These are phyloP conservation scores for Pterocarpus macrocarpus DNA, from an alignment of 306 rosid species.

Conservation along the genomic window DNA sequence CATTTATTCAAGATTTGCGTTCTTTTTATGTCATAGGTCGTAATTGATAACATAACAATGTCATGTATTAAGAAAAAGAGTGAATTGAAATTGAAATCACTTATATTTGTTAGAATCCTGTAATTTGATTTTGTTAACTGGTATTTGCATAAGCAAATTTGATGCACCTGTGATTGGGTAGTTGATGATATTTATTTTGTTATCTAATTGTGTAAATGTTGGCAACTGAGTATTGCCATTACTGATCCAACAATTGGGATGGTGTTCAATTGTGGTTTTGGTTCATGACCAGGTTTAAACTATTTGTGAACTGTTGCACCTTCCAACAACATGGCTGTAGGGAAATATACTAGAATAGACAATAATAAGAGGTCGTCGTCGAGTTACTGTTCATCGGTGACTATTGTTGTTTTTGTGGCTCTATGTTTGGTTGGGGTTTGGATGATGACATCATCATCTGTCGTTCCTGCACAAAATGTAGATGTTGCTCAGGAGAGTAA, in stretches of 20 bases:
- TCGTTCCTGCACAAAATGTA: conserved; percentile 76
- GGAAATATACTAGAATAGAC: conserved; percentile 78
- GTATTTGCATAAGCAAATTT: conserved; percentile 1
- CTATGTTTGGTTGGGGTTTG: conserved; percentile 90
- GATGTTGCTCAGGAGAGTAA: conserved; percentile 70
- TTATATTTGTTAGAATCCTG: background rate
- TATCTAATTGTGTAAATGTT: background rate
- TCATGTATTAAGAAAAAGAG: conserved; percentile 13
- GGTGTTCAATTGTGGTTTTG: conserved; percentile 38
- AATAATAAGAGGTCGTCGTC: conserved; percentile 62
- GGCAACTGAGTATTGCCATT: conserved; percentile 14
- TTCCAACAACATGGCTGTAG: conserved; percentile 69
- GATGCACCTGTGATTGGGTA: background rate
- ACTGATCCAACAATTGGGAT: conserved; percentile 27
- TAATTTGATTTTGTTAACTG: conserved; percentile 28
- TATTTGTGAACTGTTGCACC: conserved; percentile 26
- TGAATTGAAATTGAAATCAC: conserved; percentile 12
- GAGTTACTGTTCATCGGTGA: conserved; percentile 83
- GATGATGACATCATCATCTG: conserved; percentile 95
- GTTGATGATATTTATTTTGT: conserved; percentile 11
- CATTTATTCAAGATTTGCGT: background rate
- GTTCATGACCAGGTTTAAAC: conserved; percentile 48
- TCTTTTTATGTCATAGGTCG: background rate
- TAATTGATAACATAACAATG: background rate
- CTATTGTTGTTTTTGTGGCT: conserved; percentile 88